Conservation (phyloP, 768 basidiomycete genomes). For the Russula olivacea region DNA sequence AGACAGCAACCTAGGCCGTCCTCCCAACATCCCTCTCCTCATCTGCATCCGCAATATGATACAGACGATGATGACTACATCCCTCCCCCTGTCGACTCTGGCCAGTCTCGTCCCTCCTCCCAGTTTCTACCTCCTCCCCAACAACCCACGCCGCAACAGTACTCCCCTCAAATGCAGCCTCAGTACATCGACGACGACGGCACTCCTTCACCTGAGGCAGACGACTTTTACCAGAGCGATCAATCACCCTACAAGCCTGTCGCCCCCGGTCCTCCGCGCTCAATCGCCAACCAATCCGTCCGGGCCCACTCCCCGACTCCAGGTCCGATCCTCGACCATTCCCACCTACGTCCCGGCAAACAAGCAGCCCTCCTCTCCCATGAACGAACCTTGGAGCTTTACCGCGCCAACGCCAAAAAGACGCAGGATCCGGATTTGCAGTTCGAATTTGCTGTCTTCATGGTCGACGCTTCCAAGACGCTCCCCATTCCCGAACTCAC, state of each 20-base stretch:
- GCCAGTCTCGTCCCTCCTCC: constrained; percentile 18
- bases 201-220: constrained; percentile 20
- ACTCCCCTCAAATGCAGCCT: constrained; percentile 19
- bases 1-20: constrained; percentile 5
- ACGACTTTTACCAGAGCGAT: constrained; percentile 25
- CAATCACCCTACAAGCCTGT: constrained; percentile 2
- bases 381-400: constrained; percentile 93
- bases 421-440: constrained; percentile 96
- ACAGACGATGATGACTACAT: constrained; percentile 12
- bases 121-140: constrained; percentile 7
- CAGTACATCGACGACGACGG: constrained; percentile 23
- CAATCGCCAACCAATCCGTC: constrained; percentile 48
- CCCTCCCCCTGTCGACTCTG: constrained; percentile 5
- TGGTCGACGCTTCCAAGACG: constrained; percentile 94
- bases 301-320: constrained; percentile 62
- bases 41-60: constrained; percentile 11
- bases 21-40: constrained; percentile 11
- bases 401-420: constrained; percentile 97
- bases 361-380: constrained; percentile 91
- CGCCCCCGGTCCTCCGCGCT: constrained; percentile 27
- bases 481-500: constrained; percentile 70
- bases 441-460: constrained; percentile 98
- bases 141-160: constrained; percentile 1
- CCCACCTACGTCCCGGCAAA: constrained; percentile 88
- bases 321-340: constrained; percentile 78